Evolutionary conservation across 495 filamentous ascomycete genomes (phyloP).

Genomic region (Amphirosellinia nigrospora): DNA sequence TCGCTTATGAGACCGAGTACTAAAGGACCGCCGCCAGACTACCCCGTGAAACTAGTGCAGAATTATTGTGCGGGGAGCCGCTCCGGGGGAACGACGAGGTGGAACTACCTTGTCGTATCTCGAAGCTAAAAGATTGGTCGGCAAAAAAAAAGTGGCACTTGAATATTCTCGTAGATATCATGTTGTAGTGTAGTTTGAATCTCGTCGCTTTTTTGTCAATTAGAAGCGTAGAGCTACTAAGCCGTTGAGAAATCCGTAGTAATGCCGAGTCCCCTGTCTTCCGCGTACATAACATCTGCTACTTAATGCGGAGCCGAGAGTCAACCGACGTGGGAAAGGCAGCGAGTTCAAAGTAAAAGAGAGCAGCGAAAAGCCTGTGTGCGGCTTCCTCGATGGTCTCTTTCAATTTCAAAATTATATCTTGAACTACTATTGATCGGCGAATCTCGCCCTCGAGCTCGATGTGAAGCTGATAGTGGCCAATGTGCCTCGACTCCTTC

Average conservation of each 20-base stretch:
- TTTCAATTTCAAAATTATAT: conserved; percentile 3
- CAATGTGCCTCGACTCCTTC: conserved; percentile 13
- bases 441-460: conserved; percentile 16
- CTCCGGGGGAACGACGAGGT: conserved; percentile 13
- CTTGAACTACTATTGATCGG: conserved; percentile 1
- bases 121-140: conserved; percentile 13
- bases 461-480: conserved; percentile 12
- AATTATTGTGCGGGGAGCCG: conserved; percentile 11
- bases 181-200: conserved; percentile 12
- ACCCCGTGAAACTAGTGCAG: too few species aligned
- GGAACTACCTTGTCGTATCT: neutral
- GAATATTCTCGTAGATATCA: conserved; percentile 1
- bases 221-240: conserved; percentile 4
- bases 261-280: conserved; percentile 3
- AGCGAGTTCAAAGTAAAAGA: conserved; percentile 20
- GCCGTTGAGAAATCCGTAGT: conserved; percentile 8
- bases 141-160: conserved; percentile 11
- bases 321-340: neutral
- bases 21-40: too few species aligned
- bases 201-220: neutral
- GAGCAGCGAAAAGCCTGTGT: conserved; percentile 16
- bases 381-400: conserved; percentile 16
- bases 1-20: too few species aligned
- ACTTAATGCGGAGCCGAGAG: conserved; percentile 4
- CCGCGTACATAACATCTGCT: conserved; percentile 9